Evolutionary conservation across 495 filamentous ascomycete species (phyloP).

Genomic region (Penicillium nucicola): DNA sequence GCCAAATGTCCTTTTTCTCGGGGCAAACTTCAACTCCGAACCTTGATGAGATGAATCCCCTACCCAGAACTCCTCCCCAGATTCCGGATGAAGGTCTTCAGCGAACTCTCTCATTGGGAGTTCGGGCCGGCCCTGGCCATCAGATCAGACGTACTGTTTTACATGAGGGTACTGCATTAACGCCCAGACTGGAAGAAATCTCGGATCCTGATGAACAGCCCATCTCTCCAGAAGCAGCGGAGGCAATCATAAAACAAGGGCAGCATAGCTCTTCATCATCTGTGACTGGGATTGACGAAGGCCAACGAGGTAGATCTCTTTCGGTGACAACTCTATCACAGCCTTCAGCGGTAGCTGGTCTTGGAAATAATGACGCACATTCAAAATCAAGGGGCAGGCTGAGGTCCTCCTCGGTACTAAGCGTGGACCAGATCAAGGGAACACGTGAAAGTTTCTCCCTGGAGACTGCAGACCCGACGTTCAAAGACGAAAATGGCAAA

Average conservation of each 20-base stretch:
- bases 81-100: constrained; percentile 34
- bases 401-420: background rate
- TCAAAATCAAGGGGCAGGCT: background rate
- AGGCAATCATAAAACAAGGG: background rate
- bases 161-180: background rate
- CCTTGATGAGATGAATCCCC: constrained; percentile 17
- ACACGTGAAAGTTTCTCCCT: background rate
- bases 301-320: background rate
- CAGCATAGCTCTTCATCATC: background rate
- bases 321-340: background rate
- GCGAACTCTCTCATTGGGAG: constrained; percentile 42
- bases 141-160: constrained; percentile 14
- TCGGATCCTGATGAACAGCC: background rate
- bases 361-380: background rate
- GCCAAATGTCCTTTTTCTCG: constrained; percentile 32
- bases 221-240: background rate
- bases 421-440: background rate
- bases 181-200: background rate
- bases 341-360: background rate
- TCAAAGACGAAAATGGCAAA: constrained; percentile 63
- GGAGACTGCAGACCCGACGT: constrained; percentile 40
- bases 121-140: constrained; percentile 43
- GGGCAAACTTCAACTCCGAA: constrained; percentile 37
- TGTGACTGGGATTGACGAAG: background rate
- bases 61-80: constrained; percentile 8